Percentiles rank a stretch among this genome's conserved stretches.
phyloP scores from a whole-genome alignment of 257 asterid genomes.

The Rehmannia glutinosa region DNA sequence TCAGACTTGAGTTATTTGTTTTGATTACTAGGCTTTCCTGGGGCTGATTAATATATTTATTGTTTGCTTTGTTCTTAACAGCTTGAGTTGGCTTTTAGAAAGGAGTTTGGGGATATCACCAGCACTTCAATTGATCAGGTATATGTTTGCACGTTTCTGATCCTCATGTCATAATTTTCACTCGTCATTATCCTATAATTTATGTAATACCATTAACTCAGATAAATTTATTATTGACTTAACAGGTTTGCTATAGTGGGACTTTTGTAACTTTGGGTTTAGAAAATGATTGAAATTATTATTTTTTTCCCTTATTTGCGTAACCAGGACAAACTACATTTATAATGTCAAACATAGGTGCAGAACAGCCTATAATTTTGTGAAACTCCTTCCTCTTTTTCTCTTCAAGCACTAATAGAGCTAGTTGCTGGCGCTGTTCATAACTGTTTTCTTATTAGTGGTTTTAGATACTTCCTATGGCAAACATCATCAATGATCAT shows the following conservation, averaged over 20 bases:
- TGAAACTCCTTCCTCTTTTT: not conserved
- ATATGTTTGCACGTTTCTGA: constrained; percentile 9
- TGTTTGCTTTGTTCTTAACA: constrained; percentile 32
- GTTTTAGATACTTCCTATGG: not conserved
- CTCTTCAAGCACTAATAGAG: not conserved
- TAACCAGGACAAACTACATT: not conserved
- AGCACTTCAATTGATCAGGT: constrained; percentile 77
- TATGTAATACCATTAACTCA: not conserved
- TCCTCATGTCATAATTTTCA: not conserved
- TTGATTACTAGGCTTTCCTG: constrained; percentile 13
- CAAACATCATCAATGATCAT: not conserved
- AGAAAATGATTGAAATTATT: not conserved
- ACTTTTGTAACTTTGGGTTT: not conserved
- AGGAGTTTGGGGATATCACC: constrained; percentile 60
- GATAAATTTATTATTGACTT: constrained; percentile 2
- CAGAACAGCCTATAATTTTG: not conserved
- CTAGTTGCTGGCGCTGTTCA: not conserved
- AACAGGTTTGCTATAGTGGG: not conserved
- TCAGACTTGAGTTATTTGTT: constrained; percentile 5
- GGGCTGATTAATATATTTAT: constrained; percentile 24
- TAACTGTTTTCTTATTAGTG: not conserved
- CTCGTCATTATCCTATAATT: not conserved
- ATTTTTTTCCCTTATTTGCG: constrained; percentile 3
- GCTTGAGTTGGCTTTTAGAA: constrained; percentile 87
- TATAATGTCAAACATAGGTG: not conserved